These are phyloP conservation scores for Fusarium musae DNA, from an alignment of 2,329 filamentous ascomycete genomes.

Conservation along the genomic window DNA sequence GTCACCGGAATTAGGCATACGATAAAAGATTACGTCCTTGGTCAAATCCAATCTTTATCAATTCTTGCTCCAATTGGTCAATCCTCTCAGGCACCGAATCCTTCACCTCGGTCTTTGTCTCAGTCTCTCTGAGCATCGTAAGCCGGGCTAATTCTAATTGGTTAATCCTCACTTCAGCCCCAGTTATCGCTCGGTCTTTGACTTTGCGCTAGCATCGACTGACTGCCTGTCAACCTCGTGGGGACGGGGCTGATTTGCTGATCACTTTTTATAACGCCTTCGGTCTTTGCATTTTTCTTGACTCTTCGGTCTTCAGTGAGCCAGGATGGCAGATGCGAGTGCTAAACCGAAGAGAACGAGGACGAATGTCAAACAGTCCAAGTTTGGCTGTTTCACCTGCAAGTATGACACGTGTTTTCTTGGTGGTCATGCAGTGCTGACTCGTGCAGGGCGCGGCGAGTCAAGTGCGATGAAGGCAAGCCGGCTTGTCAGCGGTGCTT, in stretches of 20 bases:
- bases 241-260: not conserved
- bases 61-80: not conserved
- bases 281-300: constrained; percentile 9
- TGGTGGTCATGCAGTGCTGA: not conserved
- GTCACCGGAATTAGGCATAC: not conserved
- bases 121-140: not conserved
- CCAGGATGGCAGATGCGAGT: not conserved
- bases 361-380: constrained; percentile 40
- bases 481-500: constrained; percentile 30
- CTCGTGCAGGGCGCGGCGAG: constrained; percentile 22
- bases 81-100: not conserved
- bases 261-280: not conserved
- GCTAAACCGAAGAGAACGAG: constrained; percentile 27
- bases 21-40: not conserved
- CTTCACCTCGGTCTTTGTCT: constrained; percentile 10
- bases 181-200: constrained; percentile 13
- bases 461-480: constrained; percentile 38
- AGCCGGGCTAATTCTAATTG: not conserved
- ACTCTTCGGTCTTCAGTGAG: constrained; percentile 8
- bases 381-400: constrained; percentile 39
- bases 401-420: constrained; percentile 21
- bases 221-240: not conserved
- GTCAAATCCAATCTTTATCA: too few species aligned
- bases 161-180: rapidly evolving
- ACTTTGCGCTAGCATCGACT: not conserved